Evolutionary conservation across 2,329 filamentous ascomycete genomes (phyloP).

Genomic region (Hymenoscyphus salicellus): DNA sequence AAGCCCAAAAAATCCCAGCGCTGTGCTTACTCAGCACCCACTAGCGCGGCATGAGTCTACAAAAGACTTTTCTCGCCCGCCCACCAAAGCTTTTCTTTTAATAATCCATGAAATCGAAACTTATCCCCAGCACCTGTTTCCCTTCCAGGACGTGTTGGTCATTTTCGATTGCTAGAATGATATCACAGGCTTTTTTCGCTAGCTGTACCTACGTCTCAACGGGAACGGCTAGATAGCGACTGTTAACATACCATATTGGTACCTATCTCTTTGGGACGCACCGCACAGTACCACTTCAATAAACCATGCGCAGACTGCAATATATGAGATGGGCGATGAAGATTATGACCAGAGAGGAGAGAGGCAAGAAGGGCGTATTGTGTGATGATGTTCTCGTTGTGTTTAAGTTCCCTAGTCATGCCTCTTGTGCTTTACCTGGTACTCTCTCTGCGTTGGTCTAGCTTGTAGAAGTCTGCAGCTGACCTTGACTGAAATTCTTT

Average conservation of each 20-base stretch:
- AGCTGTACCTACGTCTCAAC: slow-evolving; percentile 82
- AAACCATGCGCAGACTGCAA: too few relatives aligned
- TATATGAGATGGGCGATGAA: too few relatives aligned
- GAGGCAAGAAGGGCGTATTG: too few relatives aligned
- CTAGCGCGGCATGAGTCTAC: background rate
- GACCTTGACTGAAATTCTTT: slow-evolving; percentile 13
- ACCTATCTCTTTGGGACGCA: too few relatives aligned
- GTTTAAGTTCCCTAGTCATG: too few relatives aligned
- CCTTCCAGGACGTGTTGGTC: slow-evolving; percentile 77
- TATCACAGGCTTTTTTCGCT: slow-evolving; percentile 92
- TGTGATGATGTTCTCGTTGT: too few relatives aligned
- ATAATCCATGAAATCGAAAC: slow-evolving; percentile 68
- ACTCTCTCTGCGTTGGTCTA: too few relatives aligned
- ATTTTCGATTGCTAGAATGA: slow-evolving; percentile 87
- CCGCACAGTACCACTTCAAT: too few relatives aligned
- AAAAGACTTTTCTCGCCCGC: background rate
- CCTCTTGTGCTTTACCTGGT: too few relatives aligned
- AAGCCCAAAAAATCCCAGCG: slow-evolving; percentile 1
- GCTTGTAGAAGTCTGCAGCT: too few relatives aligned
- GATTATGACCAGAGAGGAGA: too few relatives aligned
- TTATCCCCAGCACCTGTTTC: slow-evolving; percentile 86
- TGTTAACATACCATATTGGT: slow-evolving; percentile 64
- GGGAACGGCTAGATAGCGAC: slow-evolving; percentile 95
- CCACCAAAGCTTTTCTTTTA: slow-evolving; percentile 33
- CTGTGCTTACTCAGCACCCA: background rate